These are phyloP conservation scores for Endotrypanum monterogeii DNA, from an alignment of 208 protist species.

Conservation along the genomic window DNA sequence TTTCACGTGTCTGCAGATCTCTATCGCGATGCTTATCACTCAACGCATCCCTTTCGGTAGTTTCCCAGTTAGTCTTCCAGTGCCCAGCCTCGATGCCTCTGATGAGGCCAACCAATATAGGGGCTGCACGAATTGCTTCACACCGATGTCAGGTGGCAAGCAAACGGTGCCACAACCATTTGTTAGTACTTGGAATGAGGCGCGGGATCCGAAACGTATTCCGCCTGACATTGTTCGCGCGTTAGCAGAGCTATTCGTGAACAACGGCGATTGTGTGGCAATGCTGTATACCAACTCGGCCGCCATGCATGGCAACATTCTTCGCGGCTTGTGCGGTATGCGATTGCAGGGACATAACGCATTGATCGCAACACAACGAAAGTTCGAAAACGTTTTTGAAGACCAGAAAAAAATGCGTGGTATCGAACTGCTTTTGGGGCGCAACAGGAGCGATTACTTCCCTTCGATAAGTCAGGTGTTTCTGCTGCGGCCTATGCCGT, in stretches of 20 bases:
- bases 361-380: constrained; percentile 83
- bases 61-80: constrained; percentile 48
- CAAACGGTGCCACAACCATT: constrained; percentile 55
- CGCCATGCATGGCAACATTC: constrained; percentile 92
- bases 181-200: constrained; percentile 74
- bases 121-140: constrained; percentile 36
- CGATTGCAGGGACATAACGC: constrained; percentile 65
- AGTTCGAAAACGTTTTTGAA: constrained; percentile 87
- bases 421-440: constrained; percentile 79
- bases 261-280: constrained; percentile 91
- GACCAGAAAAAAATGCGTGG: constrained; percentile 78
- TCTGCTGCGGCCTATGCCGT: constrained; percentile 62
- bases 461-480: constrained; percentile 69
- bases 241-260: constrained; percentile 74
- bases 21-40: constrained; percentile 75
- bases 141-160: constrained; percentile 45
- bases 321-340: constrained; percentile 81
- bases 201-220: constrained; percentile 47
- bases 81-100: constrained; percentile 59
- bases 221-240: constrained; percentile 56
- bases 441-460: constrained; percentile 73
- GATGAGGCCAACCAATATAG: constrained; percentile 35
- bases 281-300: constrained; percentile 93
- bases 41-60: constrained; percentile 55
- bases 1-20: constrained; percentile 84